Base-by-base conservation (phyloP, 345 rosid genomes). In the Capsella bursapastoris region DNA sequence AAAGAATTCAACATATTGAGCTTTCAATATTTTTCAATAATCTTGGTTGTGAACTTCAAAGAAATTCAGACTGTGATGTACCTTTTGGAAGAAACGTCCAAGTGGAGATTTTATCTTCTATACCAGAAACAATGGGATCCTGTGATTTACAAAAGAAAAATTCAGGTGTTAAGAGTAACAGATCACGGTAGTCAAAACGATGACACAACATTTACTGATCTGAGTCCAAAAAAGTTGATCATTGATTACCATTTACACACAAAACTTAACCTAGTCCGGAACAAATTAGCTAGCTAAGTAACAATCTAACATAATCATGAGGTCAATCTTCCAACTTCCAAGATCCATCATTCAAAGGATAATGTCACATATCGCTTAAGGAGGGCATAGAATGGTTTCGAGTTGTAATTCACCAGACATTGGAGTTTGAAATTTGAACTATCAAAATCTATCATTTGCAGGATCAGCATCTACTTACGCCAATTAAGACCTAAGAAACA, bases 51-150 rank as follows among this genome's bases (percentile, higher is more conserved):
- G 31, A 29, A 29, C 34, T 31, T 31, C 6, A 3, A 18, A 22
- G 25, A 5, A 32, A 47, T 5, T 35, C 62, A 58, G 37, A 37
- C 45, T 28, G 62, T 14, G 45, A 12, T 50, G 44, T 56, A 94
- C 96, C 98, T 89, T 87, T 94, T 55, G 97, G 98, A 56, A 94
- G 97, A 72, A 94, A 94, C 22, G 98, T 86, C 98, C 98, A 94
- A 34, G 96, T 82, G 67, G 95, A 82, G 79, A 94, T 87, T 87
- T 94, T 94, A 43, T 89, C 98, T 81, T 94, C 98, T 74, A 94
- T 86, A 68, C 97, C 97, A 47, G 83, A 82, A 82, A 94, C 80
- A 58, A 94, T 88, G 66, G 93, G 89, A 85, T 94, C 97, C 97
- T 91, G 77, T 44, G 67, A 70, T 64, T 49, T 15, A 66, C 57